Evolutionary conservation across 257 asterid genomes (phyloP).

Genomic region (Prunella vulgaris): DNA sequence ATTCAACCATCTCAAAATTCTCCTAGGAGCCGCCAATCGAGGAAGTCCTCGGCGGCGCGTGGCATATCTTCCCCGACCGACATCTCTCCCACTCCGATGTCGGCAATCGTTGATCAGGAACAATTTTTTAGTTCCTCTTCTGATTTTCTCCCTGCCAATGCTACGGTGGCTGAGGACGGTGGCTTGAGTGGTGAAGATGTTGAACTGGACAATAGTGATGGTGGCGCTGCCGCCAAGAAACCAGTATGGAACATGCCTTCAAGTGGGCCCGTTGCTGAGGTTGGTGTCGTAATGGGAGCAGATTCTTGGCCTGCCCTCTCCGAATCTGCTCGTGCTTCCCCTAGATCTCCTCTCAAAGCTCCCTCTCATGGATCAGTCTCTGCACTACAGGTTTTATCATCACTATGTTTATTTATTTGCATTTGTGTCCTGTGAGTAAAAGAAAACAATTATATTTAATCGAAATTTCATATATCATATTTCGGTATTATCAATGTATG

Average conservation of each 20-base stretch:
- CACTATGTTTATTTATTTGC: neutral
- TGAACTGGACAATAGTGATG: conserved; percentile 37
- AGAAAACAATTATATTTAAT: neutral
- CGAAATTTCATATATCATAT: neutral
- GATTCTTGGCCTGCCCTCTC: conserved; percentile 79
- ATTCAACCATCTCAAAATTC: conserved; percentile 28
- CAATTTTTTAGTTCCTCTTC: conserved; percentile 11
- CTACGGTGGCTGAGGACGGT: neutral
- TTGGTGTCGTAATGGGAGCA: conserved; percentile 66
- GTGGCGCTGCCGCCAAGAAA: conserved; percentile 40
- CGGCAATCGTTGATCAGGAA: conserved; percentile 30
- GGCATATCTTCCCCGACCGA: conserved; percentile 24
- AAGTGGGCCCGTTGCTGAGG: conserved; percentile 35
- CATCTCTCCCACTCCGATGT: conserved; percentile 12
- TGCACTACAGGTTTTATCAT: conserved; percentile 41
- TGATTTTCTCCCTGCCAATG: conserved; percentile 32
- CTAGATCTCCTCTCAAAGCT: conserved; percentile 45
- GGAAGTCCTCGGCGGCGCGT: conserved; percentile 25
- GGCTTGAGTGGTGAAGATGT: conserved; percentile 21
- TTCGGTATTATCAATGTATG: neutral
- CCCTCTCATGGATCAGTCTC: conserved; percentile 31
- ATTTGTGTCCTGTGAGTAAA: neutral
- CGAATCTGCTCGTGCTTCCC: conserved; percentile 64
- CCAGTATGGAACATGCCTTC: conserved; percentile 66
- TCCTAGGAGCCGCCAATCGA: conserved; percentile 25